Evolutionary conservation across 805 yeast species (phyloP), one percentile per base, ranked within the genome.

Genomic region (Lachancea waltii): DNA sequence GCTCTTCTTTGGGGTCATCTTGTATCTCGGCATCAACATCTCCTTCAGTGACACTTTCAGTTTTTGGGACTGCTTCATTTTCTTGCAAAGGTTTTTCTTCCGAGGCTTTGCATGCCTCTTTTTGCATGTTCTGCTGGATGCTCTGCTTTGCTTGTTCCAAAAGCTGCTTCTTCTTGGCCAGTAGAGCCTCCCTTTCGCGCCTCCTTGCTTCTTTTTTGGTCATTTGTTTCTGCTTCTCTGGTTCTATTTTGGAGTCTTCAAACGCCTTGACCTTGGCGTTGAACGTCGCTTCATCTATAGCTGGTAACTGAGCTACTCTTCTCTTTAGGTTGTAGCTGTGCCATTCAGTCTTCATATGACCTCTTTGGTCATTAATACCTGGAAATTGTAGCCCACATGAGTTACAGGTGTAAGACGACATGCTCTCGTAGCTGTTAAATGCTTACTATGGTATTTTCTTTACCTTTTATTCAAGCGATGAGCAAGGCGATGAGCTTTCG

Each of bases 271-370:
- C 81, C 56, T 85, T 82, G 47, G 80, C 83, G 15, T 83, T 84
- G 60, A 83, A 83, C 2, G 72, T 62, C 27, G 70, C 73, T 22
- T 83, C 77, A 7, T 76, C 63, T 30, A 87, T 77, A 0, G 95
- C 76, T 15, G 95, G 94, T 44, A 87, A 65, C 33, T 72, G 74
- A 0, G 97, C 96, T 11, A 92, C 97, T 58, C 95, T 73, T 68
- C 98, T 78, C 59, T 92, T 92, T 52, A 92, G 72, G 58, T 92
- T 92, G 63, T 92, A 92, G 54, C 97, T 75, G 63, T 92, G 98
- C 98, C 98, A 92, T 45, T 92, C 98, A 2, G 95, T 77, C 57
- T 85, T 85, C 98, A 92, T 92, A 59, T 92, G 98, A 36, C 68
- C 65, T 51, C 97, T 72, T 65, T 92, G 98, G 53, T 75, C 75